Evolutionary conservation across 108 stramenopile genomes (phyloP), one percentile per base, ranked within the genome.

Genomic region (Parietichytrium sp.): DNA sequence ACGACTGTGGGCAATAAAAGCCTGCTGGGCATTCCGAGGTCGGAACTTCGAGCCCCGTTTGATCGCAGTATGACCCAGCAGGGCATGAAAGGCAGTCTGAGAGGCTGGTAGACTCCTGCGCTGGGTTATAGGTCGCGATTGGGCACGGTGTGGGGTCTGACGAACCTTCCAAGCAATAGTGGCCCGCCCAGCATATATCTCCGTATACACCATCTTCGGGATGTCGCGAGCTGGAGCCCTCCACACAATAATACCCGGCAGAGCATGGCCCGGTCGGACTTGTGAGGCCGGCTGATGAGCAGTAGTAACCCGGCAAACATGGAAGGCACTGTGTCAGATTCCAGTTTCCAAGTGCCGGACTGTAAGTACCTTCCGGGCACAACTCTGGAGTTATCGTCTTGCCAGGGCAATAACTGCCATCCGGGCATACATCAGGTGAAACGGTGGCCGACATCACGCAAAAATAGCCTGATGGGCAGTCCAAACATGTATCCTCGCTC

Each of bases 341-440:
- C 25, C 45, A 20, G 52, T 29, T 53, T n/a, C 27, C 79, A 8
- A 16, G 31, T 6, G 16, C 15, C 12, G 8, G 27, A 27, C 54
- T 79, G 48, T 52, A 85, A 7, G 82, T 49, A 20, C 85, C 85
- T 1, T 36, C 33, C 20, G 49, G 78, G 26, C 85, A 85, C 18
- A 3, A 26, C 20, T 54, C 55, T 4, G 27, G 49, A 12, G 80
- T 33, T 3, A 48, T 45, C 13, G 30, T 80, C 4, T 85, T 83
- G 18, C 86, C 90, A 50, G 83, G 86, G 51, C 90, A 91, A 51
- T 88, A 91, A 47, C 36, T 81, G 12, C 90, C 89, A 18, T 25
- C 47, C 13, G 85, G 87, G 48, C 87, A 88, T 25, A 47, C 16
- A 27, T 80, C 10, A 47, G 45, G 27, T 7, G 3, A 4, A 16